These are phyloP conservation scores for Claviceps humidiphila DNA, from an alignment of 2,329 filamentous ascomycete genomes.

Conservation along the genomic window DNA sequence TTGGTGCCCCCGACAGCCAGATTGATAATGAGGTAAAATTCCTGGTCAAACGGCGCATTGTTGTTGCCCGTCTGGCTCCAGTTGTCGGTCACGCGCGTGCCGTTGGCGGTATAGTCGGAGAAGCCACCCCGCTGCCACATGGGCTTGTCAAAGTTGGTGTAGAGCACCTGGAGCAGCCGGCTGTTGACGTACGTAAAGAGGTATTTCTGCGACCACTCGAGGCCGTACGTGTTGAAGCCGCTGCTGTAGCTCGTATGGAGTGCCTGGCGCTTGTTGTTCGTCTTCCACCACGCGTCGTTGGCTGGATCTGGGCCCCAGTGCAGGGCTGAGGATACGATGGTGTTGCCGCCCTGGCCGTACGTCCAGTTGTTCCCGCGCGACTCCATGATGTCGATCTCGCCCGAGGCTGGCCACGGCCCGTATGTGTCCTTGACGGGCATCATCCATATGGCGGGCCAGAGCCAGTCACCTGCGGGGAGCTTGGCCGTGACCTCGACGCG, in stretches of 20 bases:
- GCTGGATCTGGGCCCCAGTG: slow-evolving; percentile 66
- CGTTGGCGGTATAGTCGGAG: slow-evolving; percentile 49
- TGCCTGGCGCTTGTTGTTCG: slow-evolving; percentile 62
- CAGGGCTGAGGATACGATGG: slow-evolving; percentile 64
- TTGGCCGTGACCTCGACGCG: slow-evolving; percentile 69
- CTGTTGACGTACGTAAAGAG: slow-evolving; percentile 78
- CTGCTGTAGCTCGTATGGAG: slow-evolving; percentile 61
- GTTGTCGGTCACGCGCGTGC: slow-evolving; percentile 47
- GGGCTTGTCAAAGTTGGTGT: slow-evolving; percentile 56
- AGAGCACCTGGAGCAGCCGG: slow-evolving; percentile 66
- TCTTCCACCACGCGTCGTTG: slow-evolving; percentile 73
- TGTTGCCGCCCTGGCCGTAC: slow-evolving; percentile 65
- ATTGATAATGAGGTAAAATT: slow-evolving; percentile 66
- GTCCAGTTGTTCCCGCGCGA: slow-evolving; percentile 71
- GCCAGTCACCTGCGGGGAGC: slow-evolving; percentile 45
- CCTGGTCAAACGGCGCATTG: slow-evolving; percentile 61
- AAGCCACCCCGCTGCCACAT: slow-evolving; percentile 60
- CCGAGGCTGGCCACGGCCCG: slow-evolving; percentile 64
- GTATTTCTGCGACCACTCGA: slow-evolving; percentile 84
- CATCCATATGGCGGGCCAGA: slow-evolving; percentile 40
- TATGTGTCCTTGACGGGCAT: slow-evolving; percentile 61
- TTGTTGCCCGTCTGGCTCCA: slow-evolving; percentile 49
- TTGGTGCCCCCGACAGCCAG: slow-evolving; percentile 66
- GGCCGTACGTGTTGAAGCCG: slow-evolving; percentile 61
- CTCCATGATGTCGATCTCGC: slow-evolving; percentile 75